phyloP scores from a whole-genome alignment of 2,329 filamentous ascomycete genomes.

The Ceratocystis diversiconidia region DNA sequence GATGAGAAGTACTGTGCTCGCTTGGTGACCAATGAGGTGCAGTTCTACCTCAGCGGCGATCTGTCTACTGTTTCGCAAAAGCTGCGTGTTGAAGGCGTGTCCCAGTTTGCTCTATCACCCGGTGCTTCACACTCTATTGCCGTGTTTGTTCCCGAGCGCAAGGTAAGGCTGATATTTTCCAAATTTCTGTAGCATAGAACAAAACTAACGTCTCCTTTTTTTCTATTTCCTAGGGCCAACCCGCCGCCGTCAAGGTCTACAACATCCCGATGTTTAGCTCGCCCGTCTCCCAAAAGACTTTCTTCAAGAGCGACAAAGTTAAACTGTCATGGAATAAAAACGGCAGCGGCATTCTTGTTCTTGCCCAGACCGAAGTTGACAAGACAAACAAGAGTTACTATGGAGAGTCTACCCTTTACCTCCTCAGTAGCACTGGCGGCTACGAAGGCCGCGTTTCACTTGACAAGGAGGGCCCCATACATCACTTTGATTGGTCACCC shows the following conservation, averaged over 20 bases:
- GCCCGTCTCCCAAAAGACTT: conserved; percentile 91
- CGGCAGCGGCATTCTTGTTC: conserved; percentile 80
- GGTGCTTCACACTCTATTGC: conserved; percentile 85
- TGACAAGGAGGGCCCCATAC: conserved; percentile 95
- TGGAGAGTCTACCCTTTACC: conserved; percentile 91
- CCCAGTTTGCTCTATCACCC: conserved; percentile 78
- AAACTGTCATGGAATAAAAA: conserved; percentile 95
- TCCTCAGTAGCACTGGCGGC: conserved; percentile 77
- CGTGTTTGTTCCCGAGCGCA: conserved; percentile 88
- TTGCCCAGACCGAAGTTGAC: conserved; percentile 95
- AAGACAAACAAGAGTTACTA: conserved; percentile 99
- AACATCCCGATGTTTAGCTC: conserved; percentile 74
- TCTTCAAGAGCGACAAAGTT: conserved; percentile 98
- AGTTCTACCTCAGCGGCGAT: conserved; percentile 86
- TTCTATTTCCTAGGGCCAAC: conserved; percentile 55
- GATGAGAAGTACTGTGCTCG: conserved; percentile 92
- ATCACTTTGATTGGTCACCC: conserved; percentile 96
- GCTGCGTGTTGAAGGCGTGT: conserved; percentile 77
- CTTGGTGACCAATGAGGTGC: conserved; percentile 89
- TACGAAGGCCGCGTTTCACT: conserved; percentile 86
- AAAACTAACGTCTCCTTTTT: conserved; percentile 18
- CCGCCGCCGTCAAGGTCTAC: conserved; percentile 85
- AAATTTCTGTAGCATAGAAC: neutral
- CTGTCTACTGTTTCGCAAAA: conserved; percentile 87
- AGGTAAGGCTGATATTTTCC: conserved; percentile 41